Evolutionary conservation across 371 early-diverging fungal species (phyloP).

Genomic region (Saksenaea oblongispora): DNA sequence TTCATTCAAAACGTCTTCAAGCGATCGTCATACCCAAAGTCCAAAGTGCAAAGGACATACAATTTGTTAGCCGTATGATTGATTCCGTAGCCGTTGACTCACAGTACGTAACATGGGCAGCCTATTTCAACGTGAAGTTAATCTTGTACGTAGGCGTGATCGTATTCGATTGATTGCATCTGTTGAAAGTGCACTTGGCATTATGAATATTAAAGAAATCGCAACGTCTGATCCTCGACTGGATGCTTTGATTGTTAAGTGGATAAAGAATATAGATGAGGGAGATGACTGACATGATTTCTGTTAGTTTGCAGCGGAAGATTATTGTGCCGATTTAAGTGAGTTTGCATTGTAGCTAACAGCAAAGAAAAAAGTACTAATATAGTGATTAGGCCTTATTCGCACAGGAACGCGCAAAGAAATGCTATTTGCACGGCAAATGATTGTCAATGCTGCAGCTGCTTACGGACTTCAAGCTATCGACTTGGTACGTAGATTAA

Average conservation of each 20-base stretch:
- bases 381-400: slow-evolving; percentile 51
- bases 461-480: slow-evolving; percentile 89
- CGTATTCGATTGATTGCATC: slow-evolving; percentile 82
- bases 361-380: neutral
- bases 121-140: neutral
- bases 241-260: slow-evolving; percentile 73
- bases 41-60: slow-evolving; percentile 76
- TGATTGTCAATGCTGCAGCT: slow-evolving; percentile 78
- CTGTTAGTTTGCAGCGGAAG: slow-evolving; percentile 89
- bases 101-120: slow-evolving; percentile 59
- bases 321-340: slow-evolving; percentile 87
- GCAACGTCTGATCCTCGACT: slow-evolving; percentile 70
- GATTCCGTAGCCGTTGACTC: slow-evolving; percentile 72
- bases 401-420: slow-evolving; percentile 75
- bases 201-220: slow-evolving; percentile 86
- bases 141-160: slow-evolving; percentile 46
- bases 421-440: slow-evolving; percentile 78
- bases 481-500: slow-evolving; percentile 75
- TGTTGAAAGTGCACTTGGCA: slow-evolving; percentile 83
- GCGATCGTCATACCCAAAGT: slow-evolving; percentile 92
- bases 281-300: neutral
- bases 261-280: neutral
- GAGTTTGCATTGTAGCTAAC: neutral
- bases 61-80: slow-evolving; percentile 80
- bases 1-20: slow-evolving; percentile 71